Evolutionary conservation across 2,329 filamentous ascomycete genomes (phyloP).

Genomic region (Colletotrichum musae): DNA sequence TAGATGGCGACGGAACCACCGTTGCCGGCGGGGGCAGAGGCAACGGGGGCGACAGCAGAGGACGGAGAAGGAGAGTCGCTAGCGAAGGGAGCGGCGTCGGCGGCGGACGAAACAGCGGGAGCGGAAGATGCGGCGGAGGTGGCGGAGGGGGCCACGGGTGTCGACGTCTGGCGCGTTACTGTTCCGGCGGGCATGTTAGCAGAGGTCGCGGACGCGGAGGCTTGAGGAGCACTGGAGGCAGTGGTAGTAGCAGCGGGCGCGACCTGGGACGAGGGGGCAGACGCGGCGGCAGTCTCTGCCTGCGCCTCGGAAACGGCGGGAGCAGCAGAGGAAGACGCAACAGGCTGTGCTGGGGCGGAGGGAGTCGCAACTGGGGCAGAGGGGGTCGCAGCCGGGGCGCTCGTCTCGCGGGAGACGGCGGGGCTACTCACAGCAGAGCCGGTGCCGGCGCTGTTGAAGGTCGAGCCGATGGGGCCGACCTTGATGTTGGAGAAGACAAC

Average conservation of each 20-base stretch:
- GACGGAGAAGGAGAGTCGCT: slow-evolving; percentile 2
- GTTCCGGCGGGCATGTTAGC: background rate
- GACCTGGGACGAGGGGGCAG: background rate
- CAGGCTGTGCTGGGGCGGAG: too few species aligned
- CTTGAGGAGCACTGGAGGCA: background rate
- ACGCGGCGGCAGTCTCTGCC: background rate
- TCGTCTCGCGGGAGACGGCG: background rate
- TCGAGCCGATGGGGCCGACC: slow-evolving; percentile 69
- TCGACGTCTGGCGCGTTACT: slow-evolving; percentile 5
- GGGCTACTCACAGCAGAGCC: slow-evolving; percentile 20
- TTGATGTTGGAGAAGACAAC: slow-evolving; percentile 68
- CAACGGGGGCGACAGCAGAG: background rate
- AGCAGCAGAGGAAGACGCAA: background rate
- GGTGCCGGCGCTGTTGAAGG: slow-evolving; percentile 51
- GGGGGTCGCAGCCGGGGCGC: background rate
- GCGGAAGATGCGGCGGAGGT: background rate
- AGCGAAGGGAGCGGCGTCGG: background rate
- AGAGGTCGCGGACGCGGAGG: background rate
- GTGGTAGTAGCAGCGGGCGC: background rate
- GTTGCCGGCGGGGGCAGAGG: background rate
- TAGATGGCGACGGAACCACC: slow-evolving; percentile 45
- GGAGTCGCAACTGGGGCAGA: background rate
- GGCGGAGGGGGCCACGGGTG: background rate
- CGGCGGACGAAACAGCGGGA: background rate
- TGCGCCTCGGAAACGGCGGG: background rate